Evolutionary conservation across 306 rosid genomes (phyloP).

Genomic region (barrel medic (Medicago truncatula)): MtrunA17r5.0-ANR NC_053045.1:42567001-42567500

Average conservation of each 20-base stretch:
- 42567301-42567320: conserved; percentile 1
- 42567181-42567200: conserved; percentile 54
- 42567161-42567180: conserved; percentile 66
- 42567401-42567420: conserved; percentile 49
- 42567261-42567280: conserved; percentile 12
- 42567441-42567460: conserved; percentile 32
- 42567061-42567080: conserved; percentile 44
- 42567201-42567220: conserved; percentile 44
- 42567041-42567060: conserved; percentile 47
- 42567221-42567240: conserved; percentile 70
- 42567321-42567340: conserved; percentile 60
- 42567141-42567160: conserved; percentile 74
- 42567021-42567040: conserved; percentile 63
- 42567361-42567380: conserved; percentile 67
- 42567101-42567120: conserved; percentile 36
- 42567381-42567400: conserved; percentile 52
- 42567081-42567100: conserved; percentile 36
- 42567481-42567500: conserved; percentile 58
- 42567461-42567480: conserved; percentile 22
- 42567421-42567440: conserved; percentile 47
- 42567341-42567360: conserved; percentile 72
- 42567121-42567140: conserved; percentile 43
- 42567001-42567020: conserved; percentile 56
- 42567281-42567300: background rate
- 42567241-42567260: conserved; percentile 66